Percentiles rank a stretch among this genome's conserved stretches.
Conservation (phyloP, 164 flowering plant species). For the Echeveria elegans region DNA sequence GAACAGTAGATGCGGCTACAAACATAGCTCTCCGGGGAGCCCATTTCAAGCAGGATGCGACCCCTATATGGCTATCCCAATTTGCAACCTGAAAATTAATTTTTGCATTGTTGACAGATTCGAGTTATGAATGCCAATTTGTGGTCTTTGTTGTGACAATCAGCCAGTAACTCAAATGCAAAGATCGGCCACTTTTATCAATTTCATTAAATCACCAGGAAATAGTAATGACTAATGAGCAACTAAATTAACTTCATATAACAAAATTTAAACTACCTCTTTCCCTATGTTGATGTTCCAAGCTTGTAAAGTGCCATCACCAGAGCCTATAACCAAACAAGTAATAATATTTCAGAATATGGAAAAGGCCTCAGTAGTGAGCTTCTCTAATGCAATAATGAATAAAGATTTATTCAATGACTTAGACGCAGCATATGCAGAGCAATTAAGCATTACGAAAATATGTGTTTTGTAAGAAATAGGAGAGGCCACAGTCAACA, state of each 20-base stretch:
- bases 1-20: constrained; percentile 72
- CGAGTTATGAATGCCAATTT: not conserved
- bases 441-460: not conserved
- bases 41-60: constrained; percentile 81
- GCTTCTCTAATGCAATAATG: not conserved
- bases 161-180: not conserved
- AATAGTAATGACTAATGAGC: not conserved
- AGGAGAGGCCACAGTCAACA: not conserved
- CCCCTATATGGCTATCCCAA: constrained; percentile 80
- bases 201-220: not conserved
- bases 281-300: constrained; percentile 59
- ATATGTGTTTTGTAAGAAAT: not conserved
- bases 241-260: not conserved
- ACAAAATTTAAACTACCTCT: constrained; percentile 41
- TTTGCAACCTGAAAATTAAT: constrained; percentile 42
- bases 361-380: not conserved
- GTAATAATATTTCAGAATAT: not conserved
- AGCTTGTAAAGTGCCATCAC: constrained; percentile 90
- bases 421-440: not conserved
- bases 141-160: not conserved
- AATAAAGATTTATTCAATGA: not conserved
- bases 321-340: constrained; percentile 56
- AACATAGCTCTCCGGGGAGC: constrained; percentile 97
- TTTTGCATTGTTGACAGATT: not conserved
- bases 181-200: not conserved